Evolutionary conservation across 2,329 filamentous ascomycete species (phyloP).

Genomic region (Arthrocladium fulminans): DNA sequence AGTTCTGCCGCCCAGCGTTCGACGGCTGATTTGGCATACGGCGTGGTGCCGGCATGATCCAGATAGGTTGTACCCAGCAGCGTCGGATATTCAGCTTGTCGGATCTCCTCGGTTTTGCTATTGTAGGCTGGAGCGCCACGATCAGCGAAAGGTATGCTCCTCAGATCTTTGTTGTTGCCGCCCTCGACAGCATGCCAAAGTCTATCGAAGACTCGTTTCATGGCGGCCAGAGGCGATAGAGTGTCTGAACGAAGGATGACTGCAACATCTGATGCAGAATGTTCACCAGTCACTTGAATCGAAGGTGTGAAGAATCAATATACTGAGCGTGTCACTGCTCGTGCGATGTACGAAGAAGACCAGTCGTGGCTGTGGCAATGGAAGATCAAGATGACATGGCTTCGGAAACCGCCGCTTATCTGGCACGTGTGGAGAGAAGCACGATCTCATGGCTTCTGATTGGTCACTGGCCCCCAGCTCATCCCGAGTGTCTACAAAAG

Average conservation of each 20-base stretch:
- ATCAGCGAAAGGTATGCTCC: neutral
- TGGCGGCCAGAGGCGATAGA: neutral
- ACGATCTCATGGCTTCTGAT: too few species aligned
- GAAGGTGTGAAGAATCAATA: neutral
- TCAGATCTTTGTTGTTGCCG: neutral
- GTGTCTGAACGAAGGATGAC: neutral
- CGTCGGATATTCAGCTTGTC: constrained; percentile 40
- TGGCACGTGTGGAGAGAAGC: neutral
- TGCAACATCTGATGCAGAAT: neutral
- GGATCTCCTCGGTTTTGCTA: constrained; percentile 40
- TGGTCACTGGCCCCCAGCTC: too few species aligned
- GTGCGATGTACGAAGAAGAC: neutral
- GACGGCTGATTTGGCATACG: constrained; percentile 71
- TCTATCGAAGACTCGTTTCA: neutral
- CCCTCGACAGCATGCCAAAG: neutral
- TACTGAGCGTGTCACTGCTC: neutral
- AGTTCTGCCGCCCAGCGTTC: constrained; percentile 72
- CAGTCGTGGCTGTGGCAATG: neutral
- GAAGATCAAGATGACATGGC: neutral
- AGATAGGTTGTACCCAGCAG: constrained; percentile 62
- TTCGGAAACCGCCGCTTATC: neutral
- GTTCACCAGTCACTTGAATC: neutral
- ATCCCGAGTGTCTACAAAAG: too few species aligned
- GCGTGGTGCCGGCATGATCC: constrained; percentile 90
- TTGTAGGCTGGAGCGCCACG: constrained; percentile 28